Evolutionary conservation across 441 rosid genomes (phyloP), one percentile per base, ranked within the genome.

Genomic region (Pelargonium fulgidum): DNA sequence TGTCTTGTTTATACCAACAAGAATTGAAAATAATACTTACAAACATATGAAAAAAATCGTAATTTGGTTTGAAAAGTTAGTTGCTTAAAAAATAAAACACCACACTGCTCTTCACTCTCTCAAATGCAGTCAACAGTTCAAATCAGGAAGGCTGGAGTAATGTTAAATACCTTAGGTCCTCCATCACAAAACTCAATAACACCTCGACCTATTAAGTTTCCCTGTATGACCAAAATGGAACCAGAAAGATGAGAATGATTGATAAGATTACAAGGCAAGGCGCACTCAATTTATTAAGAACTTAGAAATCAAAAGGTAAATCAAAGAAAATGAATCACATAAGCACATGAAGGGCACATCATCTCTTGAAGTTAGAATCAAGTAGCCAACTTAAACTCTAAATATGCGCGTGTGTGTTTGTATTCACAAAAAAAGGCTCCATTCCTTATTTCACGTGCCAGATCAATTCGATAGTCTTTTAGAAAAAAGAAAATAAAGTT

Each of bases 181-280:
- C 82, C 96, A 2, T 88, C 86, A 65, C 96, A 93, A 71, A 86
- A 85, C 84, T 93, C 87, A 36, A 91, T 42, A 67, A 93, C 86
- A n/a, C 91, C 97, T 62, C 93, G 89, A 26, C 83, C 96, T 41
- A 93, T 88, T 70, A 93, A 76, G 76, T 86, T 91, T 12, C 99
- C 97, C 96, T 93, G 91, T 77, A 72, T 50, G 68, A 50, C 68
- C 45, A 79, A 68, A 63, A 17, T 65, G 54, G 8, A 41, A 14
- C 54, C 48, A 64, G 66, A 65, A 3, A 56, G 47, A 69, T 56
- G 63, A 29, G 0, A n/a, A 8, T 39, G 42, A 20, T 59, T 44
- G 63, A 17, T 17, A 61, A 19, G 47, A 29, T 11, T 8, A 68
- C 11, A 54, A 14, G 0, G 13, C 7, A 20, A 47, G 20, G 16